Conservation (phyloP, 1,284 basidiomycete species). For the Laetiporus sulphureus region DNA sequence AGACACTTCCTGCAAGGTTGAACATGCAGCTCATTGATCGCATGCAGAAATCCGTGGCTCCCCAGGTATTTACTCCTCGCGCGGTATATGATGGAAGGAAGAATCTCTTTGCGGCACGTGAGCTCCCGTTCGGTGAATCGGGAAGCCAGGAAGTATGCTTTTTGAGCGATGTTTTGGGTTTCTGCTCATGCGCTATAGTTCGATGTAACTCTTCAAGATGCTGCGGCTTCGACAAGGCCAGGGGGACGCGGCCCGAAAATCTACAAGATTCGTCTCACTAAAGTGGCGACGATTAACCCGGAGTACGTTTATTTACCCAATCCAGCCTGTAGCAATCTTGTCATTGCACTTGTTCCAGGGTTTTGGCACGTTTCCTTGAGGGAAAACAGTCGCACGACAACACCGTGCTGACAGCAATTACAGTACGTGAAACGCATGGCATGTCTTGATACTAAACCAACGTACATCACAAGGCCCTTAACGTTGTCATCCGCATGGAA, state of each 20-base stretch:
- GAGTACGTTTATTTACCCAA: conserved; percentile 39
- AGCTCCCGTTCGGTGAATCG: conserved; percentile 47
- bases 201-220: conserved; percentile 44
- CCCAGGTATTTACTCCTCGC: conserved; percentile 54
- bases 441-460: not conserved
- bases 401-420: conserved; percentile 64
- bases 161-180: not conserved
- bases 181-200: conserved; percentile 38
- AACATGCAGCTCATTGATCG: conserved; percentile 62
- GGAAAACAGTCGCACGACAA: conserved; percentile 69
- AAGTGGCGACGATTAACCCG: conserved; percentile 70
- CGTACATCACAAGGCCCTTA: conserved; percentile 45
- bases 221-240: conserved; percentile 11
- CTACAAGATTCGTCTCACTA: conserved; percentile 57
- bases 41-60: conserved; percentile 49
- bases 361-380: conserved; percentile 55
- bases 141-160: conserved; percentile 38
- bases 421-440: conserved; percentile 34
- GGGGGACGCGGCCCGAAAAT: conserved; percentile 36
- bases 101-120: conserved; percentile 58
- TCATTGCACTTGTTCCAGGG: conserved; percentile 30
- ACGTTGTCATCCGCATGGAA: conserved; percentile 71
- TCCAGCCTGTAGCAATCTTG: conserved; percentile 4
- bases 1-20: conserved; percentile 52
- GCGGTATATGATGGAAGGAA: conserved; percentile 74